phyloP scores from a whole-genome alignment of 164 flowering plant genomes.

The Piper longum region DNA sequence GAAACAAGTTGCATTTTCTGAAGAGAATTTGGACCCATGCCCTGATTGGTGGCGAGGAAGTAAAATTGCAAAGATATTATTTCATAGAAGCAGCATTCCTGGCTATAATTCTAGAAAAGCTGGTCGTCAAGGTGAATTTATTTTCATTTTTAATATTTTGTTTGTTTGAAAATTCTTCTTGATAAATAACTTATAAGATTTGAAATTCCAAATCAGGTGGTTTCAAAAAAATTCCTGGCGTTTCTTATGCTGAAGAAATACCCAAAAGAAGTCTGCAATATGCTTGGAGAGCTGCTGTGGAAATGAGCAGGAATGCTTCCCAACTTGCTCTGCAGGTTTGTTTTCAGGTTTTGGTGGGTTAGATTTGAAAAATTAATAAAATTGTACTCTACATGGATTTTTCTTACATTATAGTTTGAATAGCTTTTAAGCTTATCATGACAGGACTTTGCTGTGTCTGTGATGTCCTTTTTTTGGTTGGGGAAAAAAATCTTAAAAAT shows the following conservation, averaged over 20 bases:
- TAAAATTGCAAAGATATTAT: conserved; percentile 40
- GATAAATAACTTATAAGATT: background rate
- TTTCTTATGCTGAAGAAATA: conserved; percentile 55
- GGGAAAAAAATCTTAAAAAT: no score
- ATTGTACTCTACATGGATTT: background rate
- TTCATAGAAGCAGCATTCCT: conserved; percentile 62
- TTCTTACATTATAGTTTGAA: no score
- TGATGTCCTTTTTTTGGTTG: no score
- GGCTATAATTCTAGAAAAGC: conserved; percentile 34
- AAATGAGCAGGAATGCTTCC: conserved; percentile 52
- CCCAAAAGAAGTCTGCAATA: conserved; percentile 70
- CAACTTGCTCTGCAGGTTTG: conserved; percentile 95
- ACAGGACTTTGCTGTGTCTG: no score
- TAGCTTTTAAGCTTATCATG: no score
- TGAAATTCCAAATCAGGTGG: conserved; percentile 46
- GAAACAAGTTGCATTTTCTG: conserved; percentile 39
- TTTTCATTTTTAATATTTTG: background rate
- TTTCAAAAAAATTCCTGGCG: conserved; percentile 40
- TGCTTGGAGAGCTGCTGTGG: conserved; percentile 90
- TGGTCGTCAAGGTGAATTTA: conserved; percentile 60
- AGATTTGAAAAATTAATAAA: background rate
- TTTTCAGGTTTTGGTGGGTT: background rate
- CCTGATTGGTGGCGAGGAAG: conserved; percentile 81
- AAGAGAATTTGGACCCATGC: conserved; percentile 19
- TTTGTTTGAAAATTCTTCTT: background rate